Evolutionary conservation across 176 grass and related monocot species (phyloP).

Genomic region (Typha latifolia): DNA sequence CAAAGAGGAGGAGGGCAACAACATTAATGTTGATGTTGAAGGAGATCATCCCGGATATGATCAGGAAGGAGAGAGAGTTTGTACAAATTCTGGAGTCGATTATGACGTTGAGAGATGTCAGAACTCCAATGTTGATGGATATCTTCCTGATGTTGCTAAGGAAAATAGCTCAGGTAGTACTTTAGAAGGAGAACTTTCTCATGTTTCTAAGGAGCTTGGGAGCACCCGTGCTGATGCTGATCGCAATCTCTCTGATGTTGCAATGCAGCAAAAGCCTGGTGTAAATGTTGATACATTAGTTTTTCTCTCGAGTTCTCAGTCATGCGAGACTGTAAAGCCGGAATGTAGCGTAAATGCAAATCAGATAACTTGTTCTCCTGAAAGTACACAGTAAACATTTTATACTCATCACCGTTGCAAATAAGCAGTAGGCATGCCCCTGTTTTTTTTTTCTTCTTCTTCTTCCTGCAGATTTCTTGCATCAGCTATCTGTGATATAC

Average conservation of each 20-base stretch:
- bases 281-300: conserved; percentile 7
- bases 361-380: conserved; percentile 34
- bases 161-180: too few species aligned
- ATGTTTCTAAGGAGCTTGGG: neutral
- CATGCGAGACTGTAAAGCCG: conserved; percentile 17
- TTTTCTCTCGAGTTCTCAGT: conserved; percentile 18
- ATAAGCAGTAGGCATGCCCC: neutral
- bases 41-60: neutral
- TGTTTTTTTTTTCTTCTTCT: neutral
- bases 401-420: neutral
- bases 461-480: neutral
- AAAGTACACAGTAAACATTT: conserved; percentile 31
- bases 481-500: too few species aligned
- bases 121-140: neutral
- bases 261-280: conserved; percentile 8
- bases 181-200: neutral
- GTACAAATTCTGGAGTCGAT: conserved; percentile 6
- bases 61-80: conserved; percentile 1
- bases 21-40: neutral
- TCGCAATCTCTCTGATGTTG: neutral
- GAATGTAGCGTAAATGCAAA: conserved; percentile 28
- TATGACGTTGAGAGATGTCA: neutral
- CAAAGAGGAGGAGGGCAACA: neutral
- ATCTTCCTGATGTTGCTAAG: conserved; percentile 3
- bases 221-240: neutral